Evolutionary conservation across 768 basidiomycete genomes (phyloP).

Genomic region (Tricholoma sp.): DNA sequence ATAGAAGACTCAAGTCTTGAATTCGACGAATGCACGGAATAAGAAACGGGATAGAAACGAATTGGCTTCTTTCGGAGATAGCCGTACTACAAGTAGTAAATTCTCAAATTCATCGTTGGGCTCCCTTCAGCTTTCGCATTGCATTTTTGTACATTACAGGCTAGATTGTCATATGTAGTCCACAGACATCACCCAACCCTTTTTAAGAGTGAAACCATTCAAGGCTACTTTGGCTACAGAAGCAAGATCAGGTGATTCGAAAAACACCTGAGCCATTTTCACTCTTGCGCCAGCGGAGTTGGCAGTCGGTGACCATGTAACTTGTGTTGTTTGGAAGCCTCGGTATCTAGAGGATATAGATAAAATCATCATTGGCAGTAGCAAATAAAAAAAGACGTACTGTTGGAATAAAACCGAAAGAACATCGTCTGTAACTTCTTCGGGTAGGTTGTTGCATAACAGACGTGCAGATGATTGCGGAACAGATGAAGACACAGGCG

Average conservation of each 20-base stretch:
- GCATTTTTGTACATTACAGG: constrained; percentile 1
- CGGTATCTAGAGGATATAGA: constrained; percentile 54
- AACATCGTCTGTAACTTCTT: constrained; percentile 85
- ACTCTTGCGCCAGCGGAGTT: constrained; percentile 59
- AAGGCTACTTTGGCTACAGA: constrained; percentile 75
- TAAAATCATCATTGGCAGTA: neutral
- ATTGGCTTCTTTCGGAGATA: neutral
- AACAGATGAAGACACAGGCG: constrained; percentile 39
- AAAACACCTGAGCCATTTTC: constrained; percentile 79
- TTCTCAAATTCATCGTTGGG: too few species aligned
- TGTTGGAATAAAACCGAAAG: constrained; percentile 88
- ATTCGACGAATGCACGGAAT: neutral
- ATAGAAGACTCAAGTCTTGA: neutral
- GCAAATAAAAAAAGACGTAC: constrained; percentile 42
- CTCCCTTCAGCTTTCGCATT: neutral
- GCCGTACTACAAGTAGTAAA: neutral
- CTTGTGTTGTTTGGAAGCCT: constrained; percentile 71
- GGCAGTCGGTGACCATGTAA: constrained; percentile 64
- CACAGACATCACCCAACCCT: constrained; percentile 81
- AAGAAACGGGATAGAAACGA: too few species aligned
- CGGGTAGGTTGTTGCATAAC: constrained; percentile 81
- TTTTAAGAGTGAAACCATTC: constrained; percentile 84
- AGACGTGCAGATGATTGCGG: constrained; percentile 59
- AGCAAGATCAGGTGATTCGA: constrained; percentile 72
- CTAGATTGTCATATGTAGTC: constrained; percentile 45